These are phyloP conservation scores for Suillus subalutaceus DNA, from an alignment of 768 basidiomycete species.

Conservation along the genomic window DNA sequence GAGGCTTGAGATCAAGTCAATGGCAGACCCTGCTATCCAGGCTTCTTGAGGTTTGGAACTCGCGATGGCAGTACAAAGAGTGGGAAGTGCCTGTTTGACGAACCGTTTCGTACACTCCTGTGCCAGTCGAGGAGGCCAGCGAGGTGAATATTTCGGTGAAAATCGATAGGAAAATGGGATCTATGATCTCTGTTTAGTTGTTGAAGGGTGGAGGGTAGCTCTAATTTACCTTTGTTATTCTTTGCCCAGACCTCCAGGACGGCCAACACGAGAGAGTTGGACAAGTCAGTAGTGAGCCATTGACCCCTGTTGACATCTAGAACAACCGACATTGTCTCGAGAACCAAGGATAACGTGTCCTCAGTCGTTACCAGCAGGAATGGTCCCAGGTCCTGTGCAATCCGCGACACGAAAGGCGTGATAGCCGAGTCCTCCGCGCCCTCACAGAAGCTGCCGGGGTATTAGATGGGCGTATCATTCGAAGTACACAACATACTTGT, in stretches of 20 bases:
- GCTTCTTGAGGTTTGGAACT: constrained; percentile 62
- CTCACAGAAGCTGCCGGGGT: constrained; percentile 65
- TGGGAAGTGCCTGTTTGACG: constrained; percentile 75
- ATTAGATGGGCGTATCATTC: constrained; percentile 11
- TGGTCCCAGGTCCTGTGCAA: constrained; percentile 81
- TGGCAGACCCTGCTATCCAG: constrained; percentile 77
- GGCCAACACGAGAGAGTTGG: constrained; percentile 64
- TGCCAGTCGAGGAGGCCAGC: constrained; percentile 61
- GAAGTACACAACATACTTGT: constrained; percentile 65
- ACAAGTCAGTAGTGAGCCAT: constrained; percentile 73
- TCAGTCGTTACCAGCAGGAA: constrained; percentile 81
- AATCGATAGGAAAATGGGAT: constrained; percentile 88
- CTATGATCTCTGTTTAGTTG: constrained; percentile 39
- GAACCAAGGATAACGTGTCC: constrained; percentile 84
- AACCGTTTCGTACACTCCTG: constrained; percentile 70
- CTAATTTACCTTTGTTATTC: constrained; percentile 74
- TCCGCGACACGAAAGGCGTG: constrained; percentile 66
- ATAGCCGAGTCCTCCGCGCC: constrained; percentile 59
- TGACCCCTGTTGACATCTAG: constrained; percentile 71
- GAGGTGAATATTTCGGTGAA: constrained; percentile 78
- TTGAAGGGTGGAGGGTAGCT: neutral
- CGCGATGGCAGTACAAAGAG: constrained; percentile 66
- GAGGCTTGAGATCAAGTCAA: constrained; percentile 79
- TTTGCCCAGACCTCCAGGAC: constrained; percentile 83
- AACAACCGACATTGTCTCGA: constrained; percentile 83